Conservation (phyloP, 352 stramenopile species). For the Phytophthora sp. region DNA sequence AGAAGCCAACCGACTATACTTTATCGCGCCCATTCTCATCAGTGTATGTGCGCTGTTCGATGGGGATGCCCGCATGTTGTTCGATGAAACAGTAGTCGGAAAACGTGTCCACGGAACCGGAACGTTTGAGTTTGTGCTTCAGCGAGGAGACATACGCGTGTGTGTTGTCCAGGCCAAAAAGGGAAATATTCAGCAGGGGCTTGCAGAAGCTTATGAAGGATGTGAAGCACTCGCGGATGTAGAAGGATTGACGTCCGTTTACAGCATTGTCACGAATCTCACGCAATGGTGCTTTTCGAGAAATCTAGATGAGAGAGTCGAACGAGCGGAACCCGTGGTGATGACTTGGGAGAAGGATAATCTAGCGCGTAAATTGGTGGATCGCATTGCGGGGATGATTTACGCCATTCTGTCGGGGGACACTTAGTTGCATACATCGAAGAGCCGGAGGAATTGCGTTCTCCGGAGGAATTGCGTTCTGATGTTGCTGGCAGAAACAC, state of each 20-base stretch:
- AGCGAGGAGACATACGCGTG: conserved; percentile 26
- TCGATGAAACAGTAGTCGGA: conserved; percentile 26
- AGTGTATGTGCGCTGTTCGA: conserved; percentile 29
- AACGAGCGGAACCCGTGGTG: conserved; percentile 3
- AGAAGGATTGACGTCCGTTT: conserved; percentile 29
- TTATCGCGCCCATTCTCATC: too few species aligned
- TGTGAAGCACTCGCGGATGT: conserved; percentile 35
- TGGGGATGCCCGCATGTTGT: conserved; percentile 26
- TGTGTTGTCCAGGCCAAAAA: conserved; percentile 31
- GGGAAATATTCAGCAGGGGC: conserved; percentile 26
- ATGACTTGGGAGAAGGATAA: conserved; percentile 1
- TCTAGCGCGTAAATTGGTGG: conserved; percentile 10
- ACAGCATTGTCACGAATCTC: conserved; percentile 40
- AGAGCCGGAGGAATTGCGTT: too few species aligned
- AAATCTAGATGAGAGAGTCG: conserved; percentile 25
- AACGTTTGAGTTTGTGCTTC: conserved; percentile 33
- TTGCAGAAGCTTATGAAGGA: conserved; percentile 35
- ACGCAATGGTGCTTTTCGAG: conserved; percentile 32
- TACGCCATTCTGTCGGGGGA: conserved; percentile 16
- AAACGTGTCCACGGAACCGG: conserved; percentile 32
- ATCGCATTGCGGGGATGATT: conserved; percentile 12
- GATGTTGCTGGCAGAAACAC: too few species aligned
- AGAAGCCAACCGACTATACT: conserved; percentile 27
- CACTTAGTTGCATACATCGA: conserved; percentile 1
- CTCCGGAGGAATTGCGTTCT: too few species aligned